Base-by-base conservation (phyloP, 1,284 basidiomycete genomes). In the Ganoderma lucidum region DNA sequence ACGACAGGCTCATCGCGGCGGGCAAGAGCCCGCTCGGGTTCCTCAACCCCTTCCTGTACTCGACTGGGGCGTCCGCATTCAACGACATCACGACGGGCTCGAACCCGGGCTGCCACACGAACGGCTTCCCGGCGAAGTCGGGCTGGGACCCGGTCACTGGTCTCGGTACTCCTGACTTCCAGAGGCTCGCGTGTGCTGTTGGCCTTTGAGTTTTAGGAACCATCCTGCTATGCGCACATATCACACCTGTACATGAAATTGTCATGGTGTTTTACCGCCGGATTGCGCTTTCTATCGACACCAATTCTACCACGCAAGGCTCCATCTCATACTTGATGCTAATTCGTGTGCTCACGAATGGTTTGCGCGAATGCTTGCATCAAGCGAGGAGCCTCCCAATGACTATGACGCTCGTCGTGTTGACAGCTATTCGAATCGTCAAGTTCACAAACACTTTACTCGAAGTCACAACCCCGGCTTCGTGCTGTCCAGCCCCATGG, bases 1-100 rank as follows among this genome's bases (percentile, higher is more conserved):
- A 90, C 77, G 88, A 89, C 73, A 79, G 80, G 28, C 83, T 84
- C 19, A 71, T 85, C 42, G 75, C 80, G n/a, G n/a, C n/a, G n/a
- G n/a, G n/a, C 0, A 70, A 76, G 76, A 73, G 76, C 19, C 72
- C 79, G 37, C 79, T 87, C 3, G 86, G 86, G 14, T 87, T 85
- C 80, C 67, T 87, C 32, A 87, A 87, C 78, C 86, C 86, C 0
- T 81, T 84, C 73, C 73, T 83, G 68, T 84, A 81, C 80, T 68
- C 68, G 45, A 48, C 61, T 1, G 74, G 73, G 30, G 70, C 68
- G 30, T 74, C 74, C 37, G 83, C 79, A 12, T 79, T 87, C 71
- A 83, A 80, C 65, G 85, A 86, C 70, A 81, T 87, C 68, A 83
- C 80, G 12, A 67, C 72, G 2, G 76, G 76, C 32, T 73, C 73